Evolutionary conservation across 108 stramenopile species (phyloP).

Genomic region (Pseudonitzschia multistriata): DNA sequence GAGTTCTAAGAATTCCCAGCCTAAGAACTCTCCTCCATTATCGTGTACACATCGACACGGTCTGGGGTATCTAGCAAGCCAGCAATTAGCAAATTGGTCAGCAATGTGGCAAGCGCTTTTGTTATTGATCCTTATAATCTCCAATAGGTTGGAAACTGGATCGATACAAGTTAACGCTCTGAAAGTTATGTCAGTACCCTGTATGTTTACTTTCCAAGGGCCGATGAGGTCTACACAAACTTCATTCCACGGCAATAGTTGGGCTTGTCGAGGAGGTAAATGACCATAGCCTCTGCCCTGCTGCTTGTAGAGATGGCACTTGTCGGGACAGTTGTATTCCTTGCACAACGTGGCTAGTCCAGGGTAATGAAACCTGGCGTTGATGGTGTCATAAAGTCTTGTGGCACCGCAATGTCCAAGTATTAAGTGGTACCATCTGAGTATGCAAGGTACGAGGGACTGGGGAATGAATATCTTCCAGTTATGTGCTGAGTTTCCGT

Average conservation of each 20-base stretch:
- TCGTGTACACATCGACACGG: slow-evolving; percentile 32
- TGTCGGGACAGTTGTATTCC: slow-evolving; percentile 3
- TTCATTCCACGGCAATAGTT: slow-evolving; percentile 25
- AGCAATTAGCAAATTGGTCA: slow-evolving; percentile 35
- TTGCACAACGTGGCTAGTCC: slow-evolving; percentile 1
- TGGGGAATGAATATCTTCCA: slow-evolving; percentile 42
- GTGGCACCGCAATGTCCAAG: slow-evolving; percentile 34
- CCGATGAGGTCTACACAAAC: slow-evolving; percentile 47
- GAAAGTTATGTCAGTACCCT: background rate
- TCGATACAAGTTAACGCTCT: slow-evolving; percentile 24
- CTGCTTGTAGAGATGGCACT: slow-evolving; percentile 28
- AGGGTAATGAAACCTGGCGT: slow-evolving; percentile 3
- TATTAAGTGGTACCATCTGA: slow-evolving; percentile 34
- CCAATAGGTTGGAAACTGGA: slow-evolving; percentile 22
- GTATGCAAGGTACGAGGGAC: slow-evolving; percentile 4
- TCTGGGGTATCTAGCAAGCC: slow-evolving; percentile 45
- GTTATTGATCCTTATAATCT: slow-evolving; percentile 18
- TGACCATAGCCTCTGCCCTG: slow-evolving; percentile 27
- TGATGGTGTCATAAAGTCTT: slow-evolving; percentile 17
- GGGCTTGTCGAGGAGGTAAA: slow-evolving; percentile 13
- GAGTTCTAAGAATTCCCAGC: slow-evolving; percentile 35
- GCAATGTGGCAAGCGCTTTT: slow-evolving; percentile 27
- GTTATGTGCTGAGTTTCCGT: too few relatives aligned
- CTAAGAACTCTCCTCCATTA: slow-evolving; percentile 45
- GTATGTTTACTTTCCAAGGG: background rate